Base-by-base conservation (phyloP, 2,329 filamentous ascomycete genomes). In the Botryotinia convoluta region DNA sequence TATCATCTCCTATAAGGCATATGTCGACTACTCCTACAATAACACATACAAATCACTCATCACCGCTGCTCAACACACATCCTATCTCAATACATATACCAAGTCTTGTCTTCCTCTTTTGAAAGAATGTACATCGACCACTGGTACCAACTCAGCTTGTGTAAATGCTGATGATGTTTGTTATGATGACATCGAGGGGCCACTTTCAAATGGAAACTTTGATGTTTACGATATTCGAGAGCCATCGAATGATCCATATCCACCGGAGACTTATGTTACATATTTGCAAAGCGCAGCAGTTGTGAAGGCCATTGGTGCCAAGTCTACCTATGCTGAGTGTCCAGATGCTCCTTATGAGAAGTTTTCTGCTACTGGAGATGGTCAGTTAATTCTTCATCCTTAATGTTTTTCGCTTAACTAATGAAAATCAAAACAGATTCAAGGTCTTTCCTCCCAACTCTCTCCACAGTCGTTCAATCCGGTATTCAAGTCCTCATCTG, bases 71-170 rank as follows among this genome's bases (percentile, higher is more conserved):
- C 77, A 81, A 60, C 77, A 81, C 54, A 78, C 77, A 18, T 74
- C 77, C 5, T 82, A 83, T 65, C 76, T 80, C 6, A 77, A 77
- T 12, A 79, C 77, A 45, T 85, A 83, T 75, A 79, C 81, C 32
- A 74, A 72, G 7, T 74, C 78, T 20, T 85, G 84, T 74, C 76
- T 82, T 1, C 84, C 84, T 6, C 80, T 81, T 1, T 72, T 86
- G 2, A 62, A 83, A 39, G 73, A 81, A 65, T 86, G 85, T 76
- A 76, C 78, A 9, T 69, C 74, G 10, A 74, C 74, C 4, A 80
- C 95, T 0, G 95, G 95, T 8, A 97, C 92, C 18, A 97, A 87
- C 44, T 88, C 88, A 64, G 85, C 86, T 85, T 98, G 95, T n/a
- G 94, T 92, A 77, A 91, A 91, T 60, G 83, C 81, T 54, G 88